Base-by-base conservation (phyloP, 352 stramenopile species). In the Globisporangium echinulatum region DNA sequence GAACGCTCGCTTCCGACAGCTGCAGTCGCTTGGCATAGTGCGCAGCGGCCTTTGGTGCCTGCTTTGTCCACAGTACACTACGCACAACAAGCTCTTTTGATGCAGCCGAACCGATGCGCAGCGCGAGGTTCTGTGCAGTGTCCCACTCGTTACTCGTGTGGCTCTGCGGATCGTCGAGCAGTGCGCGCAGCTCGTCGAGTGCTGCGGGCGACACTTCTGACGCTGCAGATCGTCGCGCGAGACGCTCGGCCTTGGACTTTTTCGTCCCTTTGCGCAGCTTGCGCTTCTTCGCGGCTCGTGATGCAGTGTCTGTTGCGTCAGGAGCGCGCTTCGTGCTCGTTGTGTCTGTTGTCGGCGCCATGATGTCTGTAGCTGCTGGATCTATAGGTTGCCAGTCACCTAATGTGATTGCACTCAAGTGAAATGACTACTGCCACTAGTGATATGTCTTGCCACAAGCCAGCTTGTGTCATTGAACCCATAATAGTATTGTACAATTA, bases 21-120 rank as follows among this genome's bases (percentile, higher is more conserved):
- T 62, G 55, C 37, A 92, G 64, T 1, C 82, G 80, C 58, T 79
- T 76, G 25, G 77, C 73, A 68, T 92, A 92, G 57, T 92, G 82
- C 17, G 73, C 82, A 3, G 80, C 82, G 4, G 80, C 80, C 44
- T 70, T 70, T 4, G 74, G 72, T n/a, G 67, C 71, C 39, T 71
- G 40, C 14, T 69, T 72, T 7, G 63, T 33, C 43, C 62, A 64
- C 46, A 92, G 61, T 59, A 92, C 65, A 10, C 56, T 55, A 7
- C 56, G 59, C 6, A 90, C 62, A 25, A 90, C 55, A 10, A 69
- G 58, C 36, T 64, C 54, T 5, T 72, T 69, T 5, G 80, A 77
- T n/a, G 75, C 70, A 0, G 40, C 2, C 6, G 71, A 70, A 8
- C 54, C 63, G 7, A 89, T 57, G 1, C 64, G 75, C 61, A 79